These are phyloP conservation scores for Umbelopsis sp. DNA, from an alignment of 371 early-diverging fungal genomes.

Conservation along the genomic window DNA sequence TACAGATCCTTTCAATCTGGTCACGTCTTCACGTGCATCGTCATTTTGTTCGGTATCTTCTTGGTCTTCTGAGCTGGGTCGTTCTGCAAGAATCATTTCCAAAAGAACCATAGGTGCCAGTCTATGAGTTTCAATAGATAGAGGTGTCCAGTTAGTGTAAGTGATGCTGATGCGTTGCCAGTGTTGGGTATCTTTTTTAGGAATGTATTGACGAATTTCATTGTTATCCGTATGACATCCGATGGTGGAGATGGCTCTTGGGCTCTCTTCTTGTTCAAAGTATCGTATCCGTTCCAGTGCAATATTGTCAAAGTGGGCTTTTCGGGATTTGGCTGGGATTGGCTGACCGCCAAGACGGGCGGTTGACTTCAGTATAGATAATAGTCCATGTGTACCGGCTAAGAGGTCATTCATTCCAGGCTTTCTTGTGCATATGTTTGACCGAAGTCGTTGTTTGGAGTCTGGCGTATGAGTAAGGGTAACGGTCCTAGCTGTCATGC, in stretches of 20 bases:
- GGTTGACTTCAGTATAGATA: not conserved
- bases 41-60: not conserved
- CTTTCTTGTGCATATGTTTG: not conserved
- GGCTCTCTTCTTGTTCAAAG: slow-evolving; percentile 11
- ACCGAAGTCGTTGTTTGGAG: not conserved
- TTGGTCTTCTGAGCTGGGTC: not conserved
- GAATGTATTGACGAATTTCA: slow-evolving; percentile 14
- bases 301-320: slow-evolving; percentile 11
- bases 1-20: not conserved
- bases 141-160: slow-evolving; percentile 1
- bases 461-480: too few species aligned
- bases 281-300: slow-evolving; percentile 6
- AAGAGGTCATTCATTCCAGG: not conserved
- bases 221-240: slow-evolving; percentile 10
- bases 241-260: not conserved
- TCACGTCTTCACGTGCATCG: slow-evolving; percentile 5
- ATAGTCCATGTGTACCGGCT: not conserved
- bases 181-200: slow-evolving; percentile 8
- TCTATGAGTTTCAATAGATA: not conserved
- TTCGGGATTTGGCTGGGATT: not conserved
- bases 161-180: slow-evolving; percentile 13
- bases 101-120: slow-evolving; percentile 10
- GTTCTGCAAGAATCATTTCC: slow-evolving; percentile 8
- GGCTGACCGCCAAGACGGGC: not conserved
- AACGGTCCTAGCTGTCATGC: slow-evolving; percentile 3